These are phyloP conservation scores for Eucalyptus caleyi DNA, from an alignment of 345 rosid species.

Conservation along the genomic window DNA sequence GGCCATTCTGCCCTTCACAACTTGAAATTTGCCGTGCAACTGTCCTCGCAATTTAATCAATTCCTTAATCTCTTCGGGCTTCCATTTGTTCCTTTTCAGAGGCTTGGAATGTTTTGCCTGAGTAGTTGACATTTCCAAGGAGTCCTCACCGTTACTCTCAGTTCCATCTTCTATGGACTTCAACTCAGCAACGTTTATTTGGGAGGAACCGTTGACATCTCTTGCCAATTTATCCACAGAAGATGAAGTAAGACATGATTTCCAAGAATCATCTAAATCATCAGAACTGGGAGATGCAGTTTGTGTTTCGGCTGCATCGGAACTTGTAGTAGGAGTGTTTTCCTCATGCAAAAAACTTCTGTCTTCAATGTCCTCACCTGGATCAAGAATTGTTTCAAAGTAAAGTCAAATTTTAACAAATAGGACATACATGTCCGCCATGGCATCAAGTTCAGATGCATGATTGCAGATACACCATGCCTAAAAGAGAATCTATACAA, in stretches of 20 bases:
- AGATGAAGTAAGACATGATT: constrained; percentile 30
- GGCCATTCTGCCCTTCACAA: constrained; percentile 85
- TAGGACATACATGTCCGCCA: neutral
- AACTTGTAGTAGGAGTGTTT: constrained; percentile 12
- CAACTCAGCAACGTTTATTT: neutral
- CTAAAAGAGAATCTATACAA: neutral
- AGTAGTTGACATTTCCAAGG: constrained; percentile 17
- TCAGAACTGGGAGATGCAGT: constrained; percentile 2
- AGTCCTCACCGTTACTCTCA: constrained; percentile 23
- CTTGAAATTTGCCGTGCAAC: constrained; percentile 54
- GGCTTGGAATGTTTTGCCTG: constrained; percentile 32
- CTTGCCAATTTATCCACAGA: constrained; percentile 11
- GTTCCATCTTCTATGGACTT: constrained; percentile 14
- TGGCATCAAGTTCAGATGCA: neutral
- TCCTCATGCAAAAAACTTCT: constrained; percentile 36
- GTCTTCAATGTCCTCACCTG: constrained; percentile 30
- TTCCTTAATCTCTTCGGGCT: constrained; percentile 72
- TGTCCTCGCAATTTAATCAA: constrained; percentile 66
- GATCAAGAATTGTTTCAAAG: neutral
- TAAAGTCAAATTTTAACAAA: neutral
- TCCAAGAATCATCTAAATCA: constrained; percentile 57
- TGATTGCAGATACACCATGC: neutral
- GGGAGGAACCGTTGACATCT: neutral
- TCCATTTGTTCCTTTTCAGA: constrained; percentile 66
- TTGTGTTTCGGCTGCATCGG: constrained; percentile 19